Percentiles rank a stretch among this genome's conserved stretches.
These are phyloP conservation scores for Falciphora oryzae DNA, from an alignment of 2,329 filamentous ascomycete species.

Conservation along the genomic window DNA sequence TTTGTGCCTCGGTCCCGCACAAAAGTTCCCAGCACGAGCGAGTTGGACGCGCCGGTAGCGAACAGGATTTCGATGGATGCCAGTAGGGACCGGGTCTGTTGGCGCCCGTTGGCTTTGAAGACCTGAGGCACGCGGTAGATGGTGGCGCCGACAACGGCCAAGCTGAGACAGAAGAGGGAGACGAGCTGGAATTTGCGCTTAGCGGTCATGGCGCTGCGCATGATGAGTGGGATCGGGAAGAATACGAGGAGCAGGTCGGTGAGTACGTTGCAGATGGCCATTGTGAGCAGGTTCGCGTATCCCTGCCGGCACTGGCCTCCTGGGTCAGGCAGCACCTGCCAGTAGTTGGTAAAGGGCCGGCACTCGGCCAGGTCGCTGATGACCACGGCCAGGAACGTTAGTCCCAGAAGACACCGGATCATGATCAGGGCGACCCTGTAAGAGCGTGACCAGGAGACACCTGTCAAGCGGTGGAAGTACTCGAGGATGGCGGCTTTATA, in stretches of 20 bases:
- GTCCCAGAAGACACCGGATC: conserved; percentile 67
- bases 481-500: conserved; percentile 87
- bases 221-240: conserved; percentile 85
- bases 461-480: conserved; percentile 82
- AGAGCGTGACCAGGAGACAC: conserved; percentile 71
- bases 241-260: conserved; percentile 83
- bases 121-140: conserved; percentile 76
- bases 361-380: conserved; percentile 82
- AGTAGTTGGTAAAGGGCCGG: conserved; percentile 66
- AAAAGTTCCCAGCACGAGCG: conserved; percentile 86
- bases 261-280: conserved; percentile 82
- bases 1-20: conserved; percentile 86
- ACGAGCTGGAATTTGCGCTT: conserved; percentile 77
- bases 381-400: conserved; percentile 76
- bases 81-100: conserved; percentile 82
- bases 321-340: conserved; percentile 81
- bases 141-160: conserved; percentile 73
- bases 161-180: conserved; percentile 76
- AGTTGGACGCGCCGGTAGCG: conserved; percentile 81
- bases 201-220: conserved; percentile 67
- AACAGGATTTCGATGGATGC: conserved; percentile 89
- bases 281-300: conserved; percentile 79
- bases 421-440: conserved; percentile 65
- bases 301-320: conserved; percentile 80
- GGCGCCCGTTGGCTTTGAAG: conserved; percentile 62